Conservation (phyloP, 2,329 filamentous ascomycete species). For the Tothia fuscella region DNA sequence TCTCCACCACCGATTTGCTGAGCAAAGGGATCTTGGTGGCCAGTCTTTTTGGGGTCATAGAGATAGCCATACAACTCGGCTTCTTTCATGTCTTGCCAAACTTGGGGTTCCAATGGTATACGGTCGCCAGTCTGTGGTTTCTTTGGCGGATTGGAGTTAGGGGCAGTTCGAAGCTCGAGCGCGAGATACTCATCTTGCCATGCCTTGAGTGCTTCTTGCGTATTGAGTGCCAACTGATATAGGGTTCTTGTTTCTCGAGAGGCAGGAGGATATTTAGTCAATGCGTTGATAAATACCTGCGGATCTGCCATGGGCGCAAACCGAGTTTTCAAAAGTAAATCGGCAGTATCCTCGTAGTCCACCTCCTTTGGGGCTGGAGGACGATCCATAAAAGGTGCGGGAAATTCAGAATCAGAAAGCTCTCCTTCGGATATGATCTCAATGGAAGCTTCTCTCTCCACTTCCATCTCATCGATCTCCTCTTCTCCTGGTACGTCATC, state of each 20-base stretch:
- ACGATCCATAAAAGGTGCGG: slow-evolving; percentile 23
- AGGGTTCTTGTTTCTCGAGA: slow-evolving; percentile 40
- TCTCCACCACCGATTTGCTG: slow-evolving; percentile 36
- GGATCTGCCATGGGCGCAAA: slow-evolving; percentile 32
- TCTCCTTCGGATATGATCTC: slow-evolving; percentile 22
- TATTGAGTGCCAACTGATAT: slow-evolving; percentile 43
- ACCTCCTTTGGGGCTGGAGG: slow-evolving; percentile 18
- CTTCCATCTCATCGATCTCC: neutral
- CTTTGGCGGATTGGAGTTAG: slow-evolving; percentile 38
- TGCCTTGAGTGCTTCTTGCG: slow-evolving; percentile 37
- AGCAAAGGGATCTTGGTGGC: slow-evolving; percentile 44
- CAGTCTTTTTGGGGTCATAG: slow-evolving; percentile 40
- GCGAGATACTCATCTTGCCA: slow-evolving; percentile 49
- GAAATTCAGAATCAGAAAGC: slow-evolving; percentile 25
- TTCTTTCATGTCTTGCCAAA: slow-evolving; percentile 50
- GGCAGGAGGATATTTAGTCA: slow-evolving; percentile 31
- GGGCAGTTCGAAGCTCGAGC: slow-evolving; percentile 40
- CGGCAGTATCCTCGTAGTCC: slow-evolving; percentile 28
- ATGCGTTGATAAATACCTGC: slow-evolving; percentile 28
- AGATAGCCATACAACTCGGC: slow-evolving; percentile 48
- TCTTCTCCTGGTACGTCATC: too few relatives aligned
- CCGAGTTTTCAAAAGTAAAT: slow-evolving; percentile 27
- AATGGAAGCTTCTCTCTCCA: neutral
- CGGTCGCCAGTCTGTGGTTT: slow-evolving; percentile 38
- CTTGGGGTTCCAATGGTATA: slow-evolving; percentile 31